Evolutionary conservation across 129 eudicot species (phyloP), one percentile per base, ranked within the genome.

Genomic region (Calendula officinalis): DNA sequence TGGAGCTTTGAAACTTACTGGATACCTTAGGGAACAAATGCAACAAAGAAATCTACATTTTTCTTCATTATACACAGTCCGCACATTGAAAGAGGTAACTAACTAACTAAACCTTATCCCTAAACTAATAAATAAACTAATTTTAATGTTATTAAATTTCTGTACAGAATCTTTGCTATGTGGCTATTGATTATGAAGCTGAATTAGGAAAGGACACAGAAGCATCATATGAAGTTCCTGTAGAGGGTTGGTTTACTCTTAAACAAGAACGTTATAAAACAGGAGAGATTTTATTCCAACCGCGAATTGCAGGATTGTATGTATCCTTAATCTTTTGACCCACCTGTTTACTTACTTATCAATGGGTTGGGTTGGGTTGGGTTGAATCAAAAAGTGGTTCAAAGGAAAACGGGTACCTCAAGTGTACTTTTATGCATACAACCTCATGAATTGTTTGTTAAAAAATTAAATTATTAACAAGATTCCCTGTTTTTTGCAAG

Each of bases 231-330:
- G 77, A 78, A 68, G 84, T 85, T 63, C 72, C 92, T 34, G 72
- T 85, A 8, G 89, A 85, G 68, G 94, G 86, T 39, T 69, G 75
- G 78, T 88, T 88, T 74, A 85, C 89, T 52, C 90, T 92, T 53
- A 83, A 92, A 15, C 84, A 81, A 68, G 99, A 92, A 66, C 84
- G 99, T 0, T 92, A 83, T 73, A 86, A 72, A 76, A 92, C 99
- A 11, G 99, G 96, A 77, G 99, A 92, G 74, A 81, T 92, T 55
- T 66, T 92, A 56, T 88, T 92, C 74, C 88, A 88, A 74, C 96
- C 99, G 46, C 89, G 79, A 40, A 75, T 92, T 57, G 96, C 95
- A 69, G 99, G 96, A 81, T 46, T 88, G 99, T 92, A 92, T 22
- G 99, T 77, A 54, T 78, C 72, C 72, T 66, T 17, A 37, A 66